A percentile compares a stretch with the other conserved stretches of the same genome.
phyloP scores from a whole-genome alignment of 371 early-diverging fungal genomes.

The Mortierella sp. region DNA sequence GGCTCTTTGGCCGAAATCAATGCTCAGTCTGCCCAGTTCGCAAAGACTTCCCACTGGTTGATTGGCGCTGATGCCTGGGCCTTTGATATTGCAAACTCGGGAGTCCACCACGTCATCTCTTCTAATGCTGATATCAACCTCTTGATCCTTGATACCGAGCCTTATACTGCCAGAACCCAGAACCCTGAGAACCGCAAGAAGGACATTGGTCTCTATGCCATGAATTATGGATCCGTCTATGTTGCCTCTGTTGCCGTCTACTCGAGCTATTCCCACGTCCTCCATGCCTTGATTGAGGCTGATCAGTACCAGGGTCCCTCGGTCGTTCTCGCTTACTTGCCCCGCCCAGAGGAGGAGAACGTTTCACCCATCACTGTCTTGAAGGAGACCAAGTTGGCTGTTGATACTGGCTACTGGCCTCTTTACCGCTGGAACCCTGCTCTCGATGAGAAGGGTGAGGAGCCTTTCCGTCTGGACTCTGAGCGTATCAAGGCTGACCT shows the following conservation, averaged over 20 bases:
- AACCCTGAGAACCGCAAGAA: constrained; percentile 83
- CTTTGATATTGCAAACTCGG: constrained; percentile 88
- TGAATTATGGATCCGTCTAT: constrained; percentile 91
- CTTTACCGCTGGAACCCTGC: constrained; percentile 94
- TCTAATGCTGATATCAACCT: constrained; percentile 90
- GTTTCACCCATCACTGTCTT: constrained; percentile 75
- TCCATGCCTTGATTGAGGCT: constrained; percentile 90
- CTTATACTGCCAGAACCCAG: constrained; percentile 72
- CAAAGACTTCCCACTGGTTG: constrained; percentile 85
- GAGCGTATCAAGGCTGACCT: constrained; percentile 87
- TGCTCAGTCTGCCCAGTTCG: constrained; percentile 60
- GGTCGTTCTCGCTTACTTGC: constrained; percentile 90
- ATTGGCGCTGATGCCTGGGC: constrained; percentile 90
- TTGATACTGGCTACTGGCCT: constrained; percentile 94
- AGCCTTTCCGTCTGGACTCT: constrained; percentile 86
- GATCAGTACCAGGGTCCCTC: constrained; percentile 92
- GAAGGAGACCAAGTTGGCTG: constrained; percentile 90
- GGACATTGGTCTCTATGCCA: constrained; percentile 94
- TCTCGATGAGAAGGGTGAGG: constrained; percentile 67
- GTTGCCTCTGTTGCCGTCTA: constrained; percentile 93
- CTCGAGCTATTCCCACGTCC: constrained; percentile 87
- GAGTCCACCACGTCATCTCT: constrained; percentile 91
- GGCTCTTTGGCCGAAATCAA: constrained; percentile 56
- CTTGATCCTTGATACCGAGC: constrained; percentile 86
- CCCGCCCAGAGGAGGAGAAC: constrained; percentile 62